Conservation (phyloP, 257 asterid genomes). For the Ilex aquifolium region DNA sequence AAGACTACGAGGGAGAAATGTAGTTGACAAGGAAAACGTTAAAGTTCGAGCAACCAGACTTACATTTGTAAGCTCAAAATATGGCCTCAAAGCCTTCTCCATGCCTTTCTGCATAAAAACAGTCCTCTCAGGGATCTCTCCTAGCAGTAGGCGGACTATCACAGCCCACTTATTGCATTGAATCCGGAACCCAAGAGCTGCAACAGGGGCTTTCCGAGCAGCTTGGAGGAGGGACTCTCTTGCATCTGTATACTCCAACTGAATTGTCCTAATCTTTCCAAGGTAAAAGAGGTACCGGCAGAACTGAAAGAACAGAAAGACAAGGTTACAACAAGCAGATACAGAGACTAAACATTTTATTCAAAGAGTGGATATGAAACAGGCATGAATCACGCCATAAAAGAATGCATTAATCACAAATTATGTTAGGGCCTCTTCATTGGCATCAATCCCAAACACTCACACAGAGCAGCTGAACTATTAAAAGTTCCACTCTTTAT, state of each 20-base stretch:
- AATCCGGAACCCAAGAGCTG: conserved; percentile 81
- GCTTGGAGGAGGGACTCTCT: conserved; percentile 96
- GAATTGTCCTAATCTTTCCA: conserved; percentile 93
- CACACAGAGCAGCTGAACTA: no score
- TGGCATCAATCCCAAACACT: no score
- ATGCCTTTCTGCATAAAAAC: conserved; percentile 94
- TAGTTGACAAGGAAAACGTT: not conserved
- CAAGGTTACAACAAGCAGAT: conserved; percentile 7
- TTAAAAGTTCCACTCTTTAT: no score
- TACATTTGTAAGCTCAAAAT: conserved; percentile 95
- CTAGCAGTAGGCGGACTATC: conserved; percentile 83
- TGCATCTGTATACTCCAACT: conserved; percentile 94
- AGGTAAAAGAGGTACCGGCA: conserved; percentile 90
- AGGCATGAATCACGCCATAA: not conserved
- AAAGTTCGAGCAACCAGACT: conserved; percentile 22
- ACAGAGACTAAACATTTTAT: no score
- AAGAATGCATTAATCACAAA: no score
- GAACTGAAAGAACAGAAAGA: conserved; percentile 43
- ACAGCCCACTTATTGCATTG: conserved; percentile 95
- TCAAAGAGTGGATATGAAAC: not conserved
- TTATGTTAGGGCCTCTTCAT: no score
- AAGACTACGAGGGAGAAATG: no score
- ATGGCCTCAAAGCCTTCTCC: conserved; percentile 88
- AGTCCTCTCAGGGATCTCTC: conserved; percentile 95
- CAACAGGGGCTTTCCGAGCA: conserved; percentile 83